phyloP scores from a whole-genome alignment of 208 protist species.

The Leishmania mexicana region DNA sequence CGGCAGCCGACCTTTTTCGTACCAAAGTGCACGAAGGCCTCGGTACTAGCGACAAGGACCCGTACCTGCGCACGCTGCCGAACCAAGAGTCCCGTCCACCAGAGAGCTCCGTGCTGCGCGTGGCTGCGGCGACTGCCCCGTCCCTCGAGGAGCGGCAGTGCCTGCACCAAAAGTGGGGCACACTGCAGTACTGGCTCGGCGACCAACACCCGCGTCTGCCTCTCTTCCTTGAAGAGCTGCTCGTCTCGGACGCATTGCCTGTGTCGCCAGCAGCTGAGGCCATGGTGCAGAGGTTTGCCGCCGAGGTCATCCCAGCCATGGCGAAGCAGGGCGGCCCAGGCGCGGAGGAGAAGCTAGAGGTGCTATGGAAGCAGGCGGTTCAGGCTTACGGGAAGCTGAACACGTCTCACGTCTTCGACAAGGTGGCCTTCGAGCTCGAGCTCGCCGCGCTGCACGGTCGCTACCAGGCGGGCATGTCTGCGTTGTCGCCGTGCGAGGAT shows the following conservation, averaged over 20 bases:
- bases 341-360: constrained; percentile 26
- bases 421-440: constrained; percentile 44
- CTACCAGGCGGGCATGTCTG: constrained; percentile 26
- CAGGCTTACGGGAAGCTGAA: constrained; percentile 35
- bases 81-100: constrained; percentile 63
- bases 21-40: constrained; percentile 80
- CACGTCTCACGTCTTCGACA: constrained; percentile 55
- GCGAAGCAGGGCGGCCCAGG: constrained; percentile 8
- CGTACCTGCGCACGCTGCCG: constrained; percentile 77
- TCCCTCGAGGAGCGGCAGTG: constrained; percentile 51
- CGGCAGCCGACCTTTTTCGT: constrained; percentile 74
- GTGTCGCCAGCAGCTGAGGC: constrained; percentile 63
- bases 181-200: constrained; percentile 77
- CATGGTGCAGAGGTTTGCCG: constrained; percentile 59
- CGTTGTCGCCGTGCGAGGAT: constrained; percentile 35
- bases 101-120: constrained; percentile 56
- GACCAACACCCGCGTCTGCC: constrained; percentile 61
- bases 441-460: constrained; percentile 38
- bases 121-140: constrained; percentile 34
- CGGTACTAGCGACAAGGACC: constrained; percentile 71
- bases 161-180: constrained; percentile 49
- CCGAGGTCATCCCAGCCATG: constrained; percentile 48
- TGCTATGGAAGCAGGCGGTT: constrained; percentile 48
- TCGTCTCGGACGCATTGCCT: constrained; percentile 47
- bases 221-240: constrained; percentile 53